Percentiles rank a stretch among this genome's conserved stretches.
Evolutionary conservation across 192 early-diverging fungal genomes (phyloP).

Genomic region (Coemansia sp.): DNA sequence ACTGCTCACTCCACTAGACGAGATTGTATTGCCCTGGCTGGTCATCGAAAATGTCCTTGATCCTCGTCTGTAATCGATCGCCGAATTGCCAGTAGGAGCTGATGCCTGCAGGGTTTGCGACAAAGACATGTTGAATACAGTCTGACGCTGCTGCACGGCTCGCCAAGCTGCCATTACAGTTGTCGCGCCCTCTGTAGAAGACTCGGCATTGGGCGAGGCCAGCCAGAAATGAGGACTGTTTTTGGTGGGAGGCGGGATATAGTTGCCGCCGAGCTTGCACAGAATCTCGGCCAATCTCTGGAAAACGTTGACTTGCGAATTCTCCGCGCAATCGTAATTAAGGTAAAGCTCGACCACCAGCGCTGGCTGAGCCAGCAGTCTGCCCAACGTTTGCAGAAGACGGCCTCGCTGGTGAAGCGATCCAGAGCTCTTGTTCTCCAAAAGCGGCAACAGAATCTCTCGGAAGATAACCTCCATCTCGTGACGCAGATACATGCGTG

Average conservation of each 20-base stretch:
- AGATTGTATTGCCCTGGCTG: slow-evolving; percentile 8
- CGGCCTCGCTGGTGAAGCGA: slow-evolving; percentile 71
- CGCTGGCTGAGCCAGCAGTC: slow-evolving; percentile 72
- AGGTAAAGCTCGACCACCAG: slow-evolving; percentile 89
- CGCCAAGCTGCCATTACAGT: slow-evolving; percentile 39
- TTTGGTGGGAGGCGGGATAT: slow-evolving; percentile 22
- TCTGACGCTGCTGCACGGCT: slow-evolving; percentile 46
- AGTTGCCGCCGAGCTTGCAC: slow-evolving; percentile 33
- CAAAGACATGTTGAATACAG: slow-evolving; percentile 33
- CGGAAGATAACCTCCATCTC: slow-evolving; percentile 89
- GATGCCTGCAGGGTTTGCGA: not conserved
- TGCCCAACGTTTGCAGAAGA: slow-evolving; percentile 68
- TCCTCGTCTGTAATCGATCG: not conserved
- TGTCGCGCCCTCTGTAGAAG: slow-evolving; percentile 15
- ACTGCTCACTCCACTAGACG: not conserved
- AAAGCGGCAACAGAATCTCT: slow-evolving; percentile 85
- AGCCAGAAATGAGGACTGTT: slow-evolving; percentile 34
- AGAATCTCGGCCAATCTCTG: slow-evolving; percentile 73
- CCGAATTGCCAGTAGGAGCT: not conserved
- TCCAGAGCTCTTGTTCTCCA: slow-evolving; percentile 70
- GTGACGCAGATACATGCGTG: slow-evolving; percentile 76
- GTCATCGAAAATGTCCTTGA: slow-evolving; percentile 24
- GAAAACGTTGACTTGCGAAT: slow-evolving; percentile 86
- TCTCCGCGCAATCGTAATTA: slow-evolving; percentile 90
- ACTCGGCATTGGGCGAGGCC: slow-evolving; percentile 21